Evolutionary conservation across 225 moss, liverwort and hornwort genomes (phyloP), one percentile per base, ranked within the genome.

Genomic region (Pleurozium schreberi): DNA sequence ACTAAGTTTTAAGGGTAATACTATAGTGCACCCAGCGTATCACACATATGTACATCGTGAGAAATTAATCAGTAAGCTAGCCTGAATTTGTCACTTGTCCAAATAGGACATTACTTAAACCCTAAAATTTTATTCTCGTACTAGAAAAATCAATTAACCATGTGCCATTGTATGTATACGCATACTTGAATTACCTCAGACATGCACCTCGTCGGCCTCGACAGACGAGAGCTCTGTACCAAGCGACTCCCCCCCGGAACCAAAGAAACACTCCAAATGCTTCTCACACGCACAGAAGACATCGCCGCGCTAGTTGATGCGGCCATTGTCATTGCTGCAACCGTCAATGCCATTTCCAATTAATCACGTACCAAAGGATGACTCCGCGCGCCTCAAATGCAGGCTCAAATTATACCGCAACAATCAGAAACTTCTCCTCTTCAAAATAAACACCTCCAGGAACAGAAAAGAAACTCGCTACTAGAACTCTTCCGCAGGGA

Each of bases 191-290:
- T 17, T 86, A 90, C 90, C 86, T 90, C 88, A 58, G 88, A 80
- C 86, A 90, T 87, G 83, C 90, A 88, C 79, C 86, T 86, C 58
- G 88, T 90, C 79, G 31, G 33, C 47, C 64, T 83, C 59, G 50
- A 64, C 62, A 57, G 47, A 42, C 86, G 66, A 69, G 79, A 23
- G 10, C 65, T 74, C 86, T 65, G 65, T 71, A 80, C 73, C 65
- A 86, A 27, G 60, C 75, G 80, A 33, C 73, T 61, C 40, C 85
- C n/a, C 38, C 85, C 20, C 38, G 57, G 88, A 34, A 70, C 64
- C 83, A 65, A 62, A 58, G 85, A 68, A 43, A 82, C 75, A 85
- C 36, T 60, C 12, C 57, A 69, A 40, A 36, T 68, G 63, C 19
- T 86, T 71, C 85, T 86, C 38, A 57, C 79, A 57, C 88, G 76